Evolutionary conservation across 2,329 filamentous ascomycete species (phyloP).

Genomic region (Neonectria neomacrospora): DNA sequence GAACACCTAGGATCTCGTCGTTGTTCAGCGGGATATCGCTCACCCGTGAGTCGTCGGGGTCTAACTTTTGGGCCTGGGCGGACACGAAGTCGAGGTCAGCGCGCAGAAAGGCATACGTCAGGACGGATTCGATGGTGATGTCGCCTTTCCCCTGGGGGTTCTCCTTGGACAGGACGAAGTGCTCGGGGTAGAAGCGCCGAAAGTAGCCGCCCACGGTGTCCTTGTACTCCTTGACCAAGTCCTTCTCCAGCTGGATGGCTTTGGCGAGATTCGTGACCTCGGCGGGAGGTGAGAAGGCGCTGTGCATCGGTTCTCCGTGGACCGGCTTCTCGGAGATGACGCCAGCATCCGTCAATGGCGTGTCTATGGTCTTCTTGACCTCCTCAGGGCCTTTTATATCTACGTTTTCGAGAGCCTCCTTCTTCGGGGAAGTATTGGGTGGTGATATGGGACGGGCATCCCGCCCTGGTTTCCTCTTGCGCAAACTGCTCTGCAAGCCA

Average conservation of each 20-base stretch:
- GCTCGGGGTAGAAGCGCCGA: conserved; percentile 83
- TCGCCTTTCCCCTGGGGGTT: conserved; percentile 48
- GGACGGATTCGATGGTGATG: conserved; percentile 77
- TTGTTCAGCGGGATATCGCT: conserved; percentile 84
- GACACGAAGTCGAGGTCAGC: conserved; percentile 95
- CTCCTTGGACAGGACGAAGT: conserved; percentile 66
- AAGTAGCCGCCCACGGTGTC: conserved; percentile 94
- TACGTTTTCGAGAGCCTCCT: conserved; percentile 49
- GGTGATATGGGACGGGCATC: conserved; percentile 33
- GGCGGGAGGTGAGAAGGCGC: conserved; percentile 58
- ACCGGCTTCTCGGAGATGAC: conserved; percentile 50
- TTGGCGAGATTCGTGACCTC: conserved; percentile 66
- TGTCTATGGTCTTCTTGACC: conserved; percentile 52
- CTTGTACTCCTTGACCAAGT: conserved; percentile 81
- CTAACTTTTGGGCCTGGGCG: conserved; percentile 85
- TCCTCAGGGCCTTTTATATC: conserved; percentile 63
- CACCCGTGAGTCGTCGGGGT: conserved; percentile 74
- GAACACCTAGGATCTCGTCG: conserved; percentile 80
- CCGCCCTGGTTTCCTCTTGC: conserved; percentile 53
- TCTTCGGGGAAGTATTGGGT: conserved; percentile 35
- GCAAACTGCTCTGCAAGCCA: conserved; percentile 80
- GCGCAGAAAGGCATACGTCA: conserved; percentile 92
- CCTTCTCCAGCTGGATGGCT: conserved; percentile 74
- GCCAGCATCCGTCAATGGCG: conserved; percentile 48
- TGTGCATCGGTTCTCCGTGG: conserved; percentile 51